Percentiles rank a stretch among this genome's conserved stretches.
Evolutionary conservation across 768 basidiomycete genomes (phyloP).

Genomic region (Boletus sensibilis): DNA sequence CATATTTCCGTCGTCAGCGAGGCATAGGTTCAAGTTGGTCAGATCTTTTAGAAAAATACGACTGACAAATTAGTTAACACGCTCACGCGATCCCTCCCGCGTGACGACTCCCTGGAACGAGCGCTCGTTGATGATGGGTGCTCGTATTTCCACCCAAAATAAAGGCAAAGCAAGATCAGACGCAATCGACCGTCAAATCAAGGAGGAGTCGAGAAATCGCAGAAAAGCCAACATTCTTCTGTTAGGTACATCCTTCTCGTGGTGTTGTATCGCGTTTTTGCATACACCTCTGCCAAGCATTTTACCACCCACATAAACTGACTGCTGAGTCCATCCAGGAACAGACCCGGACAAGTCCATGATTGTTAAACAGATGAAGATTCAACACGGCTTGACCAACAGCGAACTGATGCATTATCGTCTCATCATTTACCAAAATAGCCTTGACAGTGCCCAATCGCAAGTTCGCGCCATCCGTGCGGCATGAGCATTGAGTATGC

Average conservation of each 20-base stretch:
- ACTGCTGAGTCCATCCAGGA: not conserved
- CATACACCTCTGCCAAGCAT: not conserved
- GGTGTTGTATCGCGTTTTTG: not conserved
- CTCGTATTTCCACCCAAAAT: not conserved
- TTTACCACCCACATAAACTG: not conserved
- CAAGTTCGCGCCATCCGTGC: constrained; percentile 4
- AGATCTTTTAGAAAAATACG: not conserved
- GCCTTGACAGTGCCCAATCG: not conserved
- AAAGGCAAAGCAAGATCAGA: not conserved
- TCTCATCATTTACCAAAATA: not conserved
- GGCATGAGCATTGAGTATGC: too few species aligned
- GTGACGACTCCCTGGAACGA: too few species aligned
- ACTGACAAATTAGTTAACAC: not conserved
- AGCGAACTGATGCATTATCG: too few species aligned
- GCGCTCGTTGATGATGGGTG: not conserved
- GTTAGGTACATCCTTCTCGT: not conserved
- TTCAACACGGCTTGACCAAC: constrained; percentile 3
- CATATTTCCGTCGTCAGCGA: not conserved
- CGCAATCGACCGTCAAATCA: constrained; percentile 4
- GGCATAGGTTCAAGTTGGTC: not conserved
- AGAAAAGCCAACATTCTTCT: not conserved
- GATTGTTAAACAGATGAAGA: constrained; percentile 1
- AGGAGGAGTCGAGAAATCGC: not conserved
- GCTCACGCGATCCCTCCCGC: not conserved
- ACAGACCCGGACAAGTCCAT: not conserved